Conservation (phyloP, 2,329 filamentous ascomycete species). For the Teratosphaeria viscida region DNA sequence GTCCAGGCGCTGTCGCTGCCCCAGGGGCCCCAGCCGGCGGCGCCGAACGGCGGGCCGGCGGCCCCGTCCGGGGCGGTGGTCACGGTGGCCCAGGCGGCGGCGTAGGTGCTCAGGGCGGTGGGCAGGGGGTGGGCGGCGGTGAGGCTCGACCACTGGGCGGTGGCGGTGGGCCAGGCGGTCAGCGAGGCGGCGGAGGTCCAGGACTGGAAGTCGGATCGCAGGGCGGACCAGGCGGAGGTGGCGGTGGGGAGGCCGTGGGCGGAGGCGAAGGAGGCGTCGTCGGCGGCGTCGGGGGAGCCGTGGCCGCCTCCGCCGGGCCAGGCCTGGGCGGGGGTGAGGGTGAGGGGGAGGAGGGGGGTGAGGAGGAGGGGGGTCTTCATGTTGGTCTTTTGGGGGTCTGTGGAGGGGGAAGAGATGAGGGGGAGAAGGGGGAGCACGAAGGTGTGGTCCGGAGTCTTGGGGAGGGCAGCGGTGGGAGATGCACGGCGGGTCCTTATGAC, state of each 20-base stretch:
- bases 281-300: background rate
- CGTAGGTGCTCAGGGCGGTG: conserved; percentile 11
- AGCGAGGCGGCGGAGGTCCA: conserved; percentile 17
- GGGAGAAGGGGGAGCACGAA: too few relatives aligned
- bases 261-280: conserved; percentile 10
- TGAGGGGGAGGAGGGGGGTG: conserved; percentile 7
- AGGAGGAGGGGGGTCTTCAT: conserved; percentile 1
- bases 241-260: conserved; percentile 15
- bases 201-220: conserved; percentile 10
- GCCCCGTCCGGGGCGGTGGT: background rate
- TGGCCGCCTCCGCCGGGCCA: background rate
- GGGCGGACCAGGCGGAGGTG: conserved; percentile 16
- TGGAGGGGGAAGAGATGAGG: background rate
- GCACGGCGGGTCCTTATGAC: too few relatives aligned
- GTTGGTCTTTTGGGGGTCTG: background rate
- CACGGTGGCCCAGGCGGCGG: conserved; percentile 5
- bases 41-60: conserved; percentile 11
- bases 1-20: conserved; percentile 21
- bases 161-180: conserved; percentile 17
- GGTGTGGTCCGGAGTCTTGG: too few relatives aligned
- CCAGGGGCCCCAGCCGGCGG: conserved; percentile 26
- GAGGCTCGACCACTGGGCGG: conserved; percentile 19
- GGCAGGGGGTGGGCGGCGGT: conserved; percentile 21
- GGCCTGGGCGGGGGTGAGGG: conserved; percentile 4
- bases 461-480: too few relatives aligned